Percentiles rank a stretch among this genome's conserved stretches.
Conservation (phyloP, 2,329 filamentous ascomycete genomes). For the Beauveria sp. region DNA sequence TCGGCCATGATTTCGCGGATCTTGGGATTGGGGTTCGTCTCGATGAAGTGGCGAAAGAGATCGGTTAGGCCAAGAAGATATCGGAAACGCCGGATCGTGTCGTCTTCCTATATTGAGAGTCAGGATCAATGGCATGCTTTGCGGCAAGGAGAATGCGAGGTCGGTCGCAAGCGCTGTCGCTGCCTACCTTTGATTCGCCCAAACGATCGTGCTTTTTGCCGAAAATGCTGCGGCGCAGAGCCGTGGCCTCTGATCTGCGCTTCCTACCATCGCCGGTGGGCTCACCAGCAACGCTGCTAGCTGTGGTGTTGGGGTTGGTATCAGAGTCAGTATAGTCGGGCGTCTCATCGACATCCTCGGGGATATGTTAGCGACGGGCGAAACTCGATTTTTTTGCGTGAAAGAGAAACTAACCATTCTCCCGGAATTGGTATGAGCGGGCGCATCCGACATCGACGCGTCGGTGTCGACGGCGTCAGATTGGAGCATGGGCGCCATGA, state of each 20-base stretch:
- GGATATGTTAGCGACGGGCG: background rate
- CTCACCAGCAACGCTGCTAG: slow-evolving; percentile 82
- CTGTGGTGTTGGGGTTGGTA: slow-evolving; percentile 61
- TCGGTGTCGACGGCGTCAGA: slow-evolving; percentile 48
- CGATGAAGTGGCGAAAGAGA: slow-evolving; percentile 97
- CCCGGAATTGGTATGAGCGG: slow-evolving; percentile 37
- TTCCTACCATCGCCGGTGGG: slow-evolving; percentile 67
- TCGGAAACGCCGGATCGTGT: slow-evolving; percentile 86
- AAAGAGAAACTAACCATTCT: slow-evolving; percentile 39
- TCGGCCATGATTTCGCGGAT: slow-evolving; percentile 90
- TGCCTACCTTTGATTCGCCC: slow-evolving; percentile 77
- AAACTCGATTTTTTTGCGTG: background rate
- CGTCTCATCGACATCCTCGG: slow-evolving; percentile 55
- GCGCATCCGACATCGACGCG: slow-evolving; percentile 56
- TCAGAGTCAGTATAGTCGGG: slow-evolving; percentile 61
- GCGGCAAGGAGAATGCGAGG: background rate
- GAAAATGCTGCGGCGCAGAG: slow-evolving; percentile 84
- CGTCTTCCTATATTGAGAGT: slow-evolving; percentile 62
- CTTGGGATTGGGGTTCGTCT: slow-evolving; percentile 90
- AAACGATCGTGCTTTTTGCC: slow-evolving; percentile 91
- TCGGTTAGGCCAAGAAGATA: slow-evolving; percentile 94
- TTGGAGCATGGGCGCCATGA: slow-evolving; percentile 49
- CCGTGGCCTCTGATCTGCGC: slow-evolving; percentile 77
- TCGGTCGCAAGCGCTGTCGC: background rate
- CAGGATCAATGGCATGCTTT: background rate